Percentiles rank a stretch among this genome's conserved stretches.
Evolutionary conservation across 495 filamentous ascomycete genomes (phyloP).

Genomic region (Umbilicaria muhlenbergii): DNA sequence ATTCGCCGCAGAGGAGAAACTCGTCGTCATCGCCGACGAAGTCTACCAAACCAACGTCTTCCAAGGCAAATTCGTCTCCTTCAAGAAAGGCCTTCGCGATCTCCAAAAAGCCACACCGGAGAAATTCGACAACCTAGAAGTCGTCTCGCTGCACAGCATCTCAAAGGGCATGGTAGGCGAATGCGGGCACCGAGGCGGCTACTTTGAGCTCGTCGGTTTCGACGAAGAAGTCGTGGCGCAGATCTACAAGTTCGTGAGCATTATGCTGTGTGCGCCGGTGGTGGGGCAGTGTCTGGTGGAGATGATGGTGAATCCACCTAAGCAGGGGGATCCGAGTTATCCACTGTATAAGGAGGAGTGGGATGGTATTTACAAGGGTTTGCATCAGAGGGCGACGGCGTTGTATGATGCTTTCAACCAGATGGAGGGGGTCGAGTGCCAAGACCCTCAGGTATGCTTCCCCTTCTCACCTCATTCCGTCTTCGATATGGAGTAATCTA

Average conservation of each 20-base stretch:
- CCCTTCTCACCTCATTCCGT: background rate
- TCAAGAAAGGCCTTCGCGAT: slow-evolving; percentile 78
- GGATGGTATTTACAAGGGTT: slow-evolving; percentile 55
- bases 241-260: slow-evolving; percentile 97
- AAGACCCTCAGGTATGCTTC: slow-evolving; percentile 46
- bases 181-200: slow-evolving; percentile 92
- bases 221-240: slow-evolving; percentile 71
- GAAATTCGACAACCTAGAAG: slow-evolving; percentile 72
- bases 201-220: slow-evolving; percentile 89
- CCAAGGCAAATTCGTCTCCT: slow-evolving; percentile 77
- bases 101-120: slow-evolving; percentile 53
- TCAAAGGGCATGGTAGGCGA: slow-evolving; percentile 98
- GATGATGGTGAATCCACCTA: slow-evolving; percentile 90
- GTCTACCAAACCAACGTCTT: slow-evolving; percentile 99
- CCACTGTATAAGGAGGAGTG: slow-evolving; percentile 74
- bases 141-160: slow-evolving; percentile 70
- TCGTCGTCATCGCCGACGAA: slow-evolving; percentile 88
- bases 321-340: slow-evolving; percentile 62
- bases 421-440: slow-evolving; percentile 92
- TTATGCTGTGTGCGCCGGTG: slow-evolving; percentile 88
- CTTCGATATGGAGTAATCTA: background rate
- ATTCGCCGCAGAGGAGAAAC: slow-evolving; percentile 68
- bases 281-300: slow-evolving; percentile 92
- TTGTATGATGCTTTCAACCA: slow-evolving; percentile 76
- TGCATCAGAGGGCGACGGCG: slow-evolving; percentile 64